phyloP scores from a whole-genome alignment of 164 flowering plant genomes.

The Chloranthus sessilifolius region DNA sequence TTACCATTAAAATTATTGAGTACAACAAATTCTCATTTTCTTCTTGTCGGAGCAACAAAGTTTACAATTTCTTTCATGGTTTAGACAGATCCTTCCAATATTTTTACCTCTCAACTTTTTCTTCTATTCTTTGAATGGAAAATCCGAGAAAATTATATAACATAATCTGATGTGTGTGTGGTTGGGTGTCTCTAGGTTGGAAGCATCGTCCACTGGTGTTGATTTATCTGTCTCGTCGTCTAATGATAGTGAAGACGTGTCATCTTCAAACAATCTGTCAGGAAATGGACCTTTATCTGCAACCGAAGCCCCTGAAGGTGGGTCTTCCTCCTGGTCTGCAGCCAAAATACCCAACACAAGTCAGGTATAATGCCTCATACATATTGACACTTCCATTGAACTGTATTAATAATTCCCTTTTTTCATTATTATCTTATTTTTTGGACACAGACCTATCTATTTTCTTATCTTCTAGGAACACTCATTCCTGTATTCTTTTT shows the following conservation, averaged over 20 bases:
- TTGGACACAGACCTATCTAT: not conserved
- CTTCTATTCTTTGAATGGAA: not conserved
- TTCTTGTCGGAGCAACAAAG: not conserved
- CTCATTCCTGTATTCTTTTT: not conserved
- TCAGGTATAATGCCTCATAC: constrained; percentile 47
- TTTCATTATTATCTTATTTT: not conserved
- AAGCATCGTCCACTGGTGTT: constrained; percentile 70
- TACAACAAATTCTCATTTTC: too few relatives aligned
- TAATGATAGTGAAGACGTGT: constrained; percentile 13
- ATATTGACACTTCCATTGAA: too few relatives aligned
- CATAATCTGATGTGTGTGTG: not conserved
- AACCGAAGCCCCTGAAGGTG: constrained; percentile 13
- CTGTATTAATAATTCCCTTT: constrained; percentile 4
- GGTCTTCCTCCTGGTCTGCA: constrained; percentile 25
- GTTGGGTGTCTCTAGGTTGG: constrained; percentile 45
- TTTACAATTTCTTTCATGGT: not conserved
- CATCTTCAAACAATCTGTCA: constrained; percentile 20
- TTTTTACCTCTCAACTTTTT: not conserved
- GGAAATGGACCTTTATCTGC: constrained; percentile 22
- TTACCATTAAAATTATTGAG: too few relatives aligned
- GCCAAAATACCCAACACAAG: constrained; percentile 21
- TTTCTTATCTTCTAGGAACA: too few relatives aligned
- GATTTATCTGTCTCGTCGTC: constrained; percentile 32
- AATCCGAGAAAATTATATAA: not conserved
- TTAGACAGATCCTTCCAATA: not conserved